Percentiles rank a stretch among this genome's conserved stretches.
Conservation (phyloP, 495 filamentous ascomycete genomes). For the Penicillium ucsense region DNA sequence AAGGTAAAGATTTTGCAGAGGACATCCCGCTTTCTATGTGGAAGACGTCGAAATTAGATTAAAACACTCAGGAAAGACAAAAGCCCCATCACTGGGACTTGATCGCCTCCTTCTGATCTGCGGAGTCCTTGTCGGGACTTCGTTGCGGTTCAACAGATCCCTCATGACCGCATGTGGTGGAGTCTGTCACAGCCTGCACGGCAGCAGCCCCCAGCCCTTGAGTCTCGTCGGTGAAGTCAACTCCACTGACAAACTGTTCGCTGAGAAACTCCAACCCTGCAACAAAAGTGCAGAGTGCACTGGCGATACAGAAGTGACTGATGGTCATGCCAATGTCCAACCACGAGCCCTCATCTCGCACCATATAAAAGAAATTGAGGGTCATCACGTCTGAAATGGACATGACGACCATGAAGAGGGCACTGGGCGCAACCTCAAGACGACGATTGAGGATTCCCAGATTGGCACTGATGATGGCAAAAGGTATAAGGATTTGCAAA, state of each 20-base stretch:
- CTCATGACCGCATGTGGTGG: slow-evolving; percentile 14
- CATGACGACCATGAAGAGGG: slow-evolving; percentile 92
- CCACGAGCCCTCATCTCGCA: slow-evolving; percentile 93
- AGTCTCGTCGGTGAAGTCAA: slow-evolving; percentile 50
- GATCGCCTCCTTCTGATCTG: too few species aligned
- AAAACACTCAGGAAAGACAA: too few species aligned
- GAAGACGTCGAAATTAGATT: too few species aligned
- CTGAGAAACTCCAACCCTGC: slow-evolving; percentile 78
- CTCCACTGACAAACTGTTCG: slow-evolving; percentile 71
- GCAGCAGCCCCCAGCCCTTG: slow-evolving; percentile 7
- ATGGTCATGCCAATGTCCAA: slow-evolving; percentile 96
- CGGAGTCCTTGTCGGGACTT: background rate
- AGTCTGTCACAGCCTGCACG: slow-evolving; percentile 8
- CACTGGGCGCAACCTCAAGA: slow-evolving; percentile 69
- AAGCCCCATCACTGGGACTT: too few species aligned
- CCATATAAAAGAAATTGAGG: slow-evolving; percentile 95
- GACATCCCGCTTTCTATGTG: too few species aligned
- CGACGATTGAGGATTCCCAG: slow-evolving; percentile 86
- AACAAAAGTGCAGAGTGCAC: slow-evolving; percentile 82
- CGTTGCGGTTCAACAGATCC: background rate
- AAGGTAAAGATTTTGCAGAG: too few species aligned
- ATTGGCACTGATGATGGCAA: slow-evolving; percentile 86
- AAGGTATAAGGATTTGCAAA: slow-evolving; percentile 87
- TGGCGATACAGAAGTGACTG: slow-evolving; percentile 88
- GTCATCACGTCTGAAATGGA: slow-evolving; percentile 86